Conservation (phyloP, 345 rosid genomes). For the Aquilaria malaccensis region DNA sequence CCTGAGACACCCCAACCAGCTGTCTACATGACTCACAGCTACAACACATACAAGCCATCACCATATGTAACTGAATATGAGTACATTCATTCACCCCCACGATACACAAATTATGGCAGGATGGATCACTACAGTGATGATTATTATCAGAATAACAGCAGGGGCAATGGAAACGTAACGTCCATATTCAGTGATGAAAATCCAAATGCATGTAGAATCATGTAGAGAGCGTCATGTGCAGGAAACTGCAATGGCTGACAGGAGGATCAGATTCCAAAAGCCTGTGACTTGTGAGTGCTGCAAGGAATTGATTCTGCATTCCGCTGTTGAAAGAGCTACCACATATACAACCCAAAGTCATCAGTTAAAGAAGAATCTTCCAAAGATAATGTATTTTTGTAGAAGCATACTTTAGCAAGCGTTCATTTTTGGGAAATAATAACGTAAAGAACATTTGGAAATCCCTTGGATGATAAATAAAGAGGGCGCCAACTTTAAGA, state of each 20-base stretch:
- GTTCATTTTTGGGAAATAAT: background rate
- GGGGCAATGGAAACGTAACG: slow-evolving; percentile 36
- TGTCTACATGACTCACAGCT: slow-evolving; percentile 41
- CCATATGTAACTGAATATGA: slow-evolving; percentile 46
- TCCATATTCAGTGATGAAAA: slow-evolving; percentile 73
- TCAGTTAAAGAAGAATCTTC: slow-evolving; percentile 15
- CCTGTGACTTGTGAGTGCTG: slow-evolving; percentile 15
- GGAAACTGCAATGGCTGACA: slow-evolving; percentile 7
- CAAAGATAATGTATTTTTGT: slow-evolving; percentile 10
- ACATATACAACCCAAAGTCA: slow-evolving; percentile 6
- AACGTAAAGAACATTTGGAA: background rate
- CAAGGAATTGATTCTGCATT: slow-evolving; percentile 36
- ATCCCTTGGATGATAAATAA: background rate
- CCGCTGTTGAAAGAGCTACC: slow-evolving; percentile 15
- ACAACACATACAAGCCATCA: slow-evolving; percentile 53
- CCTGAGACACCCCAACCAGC: slow-evolving; percentile 18
- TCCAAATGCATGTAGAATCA: slow-evolving; percentile 52
- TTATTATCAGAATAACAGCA: slow-evolving; percentile 21
- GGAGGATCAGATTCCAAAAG: slow-evolving; percentile 27
- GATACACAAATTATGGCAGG: slow-evolving; percentile 21
- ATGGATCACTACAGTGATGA: slow-evolving; percentile 33
- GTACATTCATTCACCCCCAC: slow-evolving; percentile 30
- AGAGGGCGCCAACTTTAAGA: background rate
- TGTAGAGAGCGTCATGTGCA: slow-evolving; percentile 31
- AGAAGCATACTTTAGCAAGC: slow-evolving; percentile 1